A percentile compares a stretch with the other conserved stretches of the same genome.
phyloP scores from a whole-genome alignment of 108 stramenopile species.

The Epithemia pelagica region DNA sequence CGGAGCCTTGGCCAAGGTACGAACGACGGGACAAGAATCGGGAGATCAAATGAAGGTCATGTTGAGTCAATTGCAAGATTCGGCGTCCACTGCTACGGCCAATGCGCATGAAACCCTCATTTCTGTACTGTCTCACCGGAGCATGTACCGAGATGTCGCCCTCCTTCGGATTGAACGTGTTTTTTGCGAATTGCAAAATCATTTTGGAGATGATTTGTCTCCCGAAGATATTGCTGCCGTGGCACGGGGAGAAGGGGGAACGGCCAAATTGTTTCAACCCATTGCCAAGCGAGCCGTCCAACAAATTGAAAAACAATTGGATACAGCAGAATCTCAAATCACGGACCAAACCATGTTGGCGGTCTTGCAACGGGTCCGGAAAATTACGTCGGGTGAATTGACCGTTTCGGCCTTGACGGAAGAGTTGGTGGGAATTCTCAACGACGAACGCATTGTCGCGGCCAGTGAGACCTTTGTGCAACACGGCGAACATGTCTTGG shows the following conservation, averaged over 20 bases:
- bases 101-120: conserved; percentile 82
- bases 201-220: conserved; percentile 63
- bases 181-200: conserved; percentile 57
- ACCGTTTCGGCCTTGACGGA: conserved; percentile 60
- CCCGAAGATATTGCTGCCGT: conserved; percentile 70
- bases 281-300: conserved; percentile 73
- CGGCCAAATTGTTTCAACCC: conserved; percentile 75
- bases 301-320: conserved; percentile 78
- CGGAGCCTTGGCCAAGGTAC: conserved; percentile 50
- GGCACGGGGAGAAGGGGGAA: conserved; percentile 73
- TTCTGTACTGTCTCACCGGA: conserved; percentile 56
- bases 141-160: conserved; percentile 64
- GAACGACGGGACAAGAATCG: conserved; percentile 6
- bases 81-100: conserved; percentile 44
- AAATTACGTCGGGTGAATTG: conserved; percentile 70
- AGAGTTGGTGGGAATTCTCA: conserved; percentile 64
- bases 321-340: conserved; percentile 62
- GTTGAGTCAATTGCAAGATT: conserved; percentile 45
- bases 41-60: conserved; percentile 45
- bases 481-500: conserved; percentile 65
- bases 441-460: conserved; percentile 75
- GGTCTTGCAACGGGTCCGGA: conserved; percentile 60
- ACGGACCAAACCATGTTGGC: conserved; percentile 41
- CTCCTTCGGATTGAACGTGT: conserved; percentile 69
- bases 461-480: conserved; percentile 64